A percentile compares a stretch with the other conserved stretches of the same genome.
These are phyloP conservation scores for Zygosaccharomyces kombuchaensis DNA, from an alignment of 805 yeast species.

Conservation along the genomic window DNA sequence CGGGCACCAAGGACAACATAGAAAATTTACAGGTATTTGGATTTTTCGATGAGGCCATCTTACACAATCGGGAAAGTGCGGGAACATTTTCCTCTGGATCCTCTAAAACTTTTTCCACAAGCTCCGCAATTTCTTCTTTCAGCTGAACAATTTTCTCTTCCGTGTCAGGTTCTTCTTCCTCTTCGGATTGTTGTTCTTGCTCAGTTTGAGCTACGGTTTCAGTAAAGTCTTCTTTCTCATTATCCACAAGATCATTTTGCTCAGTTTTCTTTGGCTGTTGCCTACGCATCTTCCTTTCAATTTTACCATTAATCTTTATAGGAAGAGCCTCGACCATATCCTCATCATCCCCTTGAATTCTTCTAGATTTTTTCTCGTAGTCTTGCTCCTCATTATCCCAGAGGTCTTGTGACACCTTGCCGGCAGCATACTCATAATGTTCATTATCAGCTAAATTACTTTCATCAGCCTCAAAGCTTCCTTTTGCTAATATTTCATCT, in stretches of 20 bases:
- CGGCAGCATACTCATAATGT: constrained; percentile 14
- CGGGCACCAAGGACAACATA: constrained; percentile 73
- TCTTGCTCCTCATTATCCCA: constrained; percentile 78
- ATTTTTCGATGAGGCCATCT: constrained; percentile 65
- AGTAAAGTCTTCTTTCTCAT: constrained; percentile 13
- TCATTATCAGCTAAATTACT: constrained; percentile 12
- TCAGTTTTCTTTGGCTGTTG: constrained; percentile 14
- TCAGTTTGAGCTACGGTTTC: constrained; percentile 5
- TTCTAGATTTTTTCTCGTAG: constrained; percentile 71
- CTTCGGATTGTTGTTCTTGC: constrained; percentile 17
- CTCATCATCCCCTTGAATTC: constrained; percentile 40
- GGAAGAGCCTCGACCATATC: constrained; percentile 67
- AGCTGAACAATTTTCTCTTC: constrained; percentile 53
- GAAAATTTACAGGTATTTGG: constrained; percentile 66
- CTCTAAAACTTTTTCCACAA: constrained; percentile 73
- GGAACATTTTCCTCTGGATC: constrained; percentile 83
- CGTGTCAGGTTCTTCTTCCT: constrained; percentile 42
- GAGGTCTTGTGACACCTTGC: constrained; percentile 26
- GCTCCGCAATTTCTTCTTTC: constrained; percentile 78
- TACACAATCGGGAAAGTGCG: constrained; percentile 59
- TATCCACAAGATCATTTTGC: constrained; percentile 11
- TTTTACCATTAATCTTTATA: constrained; percentile 67
- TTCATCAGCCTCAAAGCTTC: constrained; percentile 21
- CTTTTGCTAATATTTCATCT: constrained; percentile 27
- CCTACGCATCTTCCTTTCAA: constrained; percentile 58